phyloP scores from a whole-genome alignment of 169 alveolate species.

The Cryptosporidium sp. region DNA sequence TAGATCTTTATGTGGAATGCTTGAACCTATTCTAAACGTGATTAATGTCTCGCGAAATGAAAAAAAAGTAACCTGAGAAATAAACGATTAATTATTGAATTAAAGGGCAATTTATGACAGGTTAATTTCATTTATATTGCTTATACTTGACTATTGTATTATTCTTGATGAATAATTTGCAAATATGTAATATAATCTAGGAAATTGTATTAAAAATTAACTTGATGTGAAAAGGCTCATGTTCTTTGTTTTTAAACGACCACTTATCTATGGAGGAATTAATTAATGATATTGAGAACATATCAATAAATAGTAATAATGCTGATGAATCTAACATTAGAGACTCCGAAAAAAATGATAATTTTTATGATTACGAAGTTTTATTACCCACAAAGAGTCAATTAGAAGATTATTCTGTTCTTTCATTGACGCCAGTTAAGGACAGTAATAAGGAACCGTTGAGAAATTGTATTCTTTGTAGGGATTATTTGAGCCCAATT shows the following conservation, averaged over 20 bases:
- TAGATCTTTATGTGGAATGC: slow-evolving; percentile 7
- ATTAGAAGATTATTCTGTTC: background rate
- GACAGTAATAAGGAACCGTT: background rate
- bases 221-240: background rate
- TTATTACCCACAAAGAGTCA: background rate
- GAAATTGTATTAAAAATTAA: background rate
- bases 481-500: slow-evolving; percentile 67
- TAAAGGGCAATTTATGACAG: background rate
- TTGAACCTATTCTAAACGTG: background rate
- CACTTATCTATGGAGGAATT: slow-evolving; percentile 1
- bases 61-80: background rate
- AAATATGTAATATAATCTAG: background rate
- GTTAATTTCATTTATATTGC: background rate
- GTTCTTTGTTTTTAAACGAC: background rate
- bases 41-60: slow-evolving; percentile 2
- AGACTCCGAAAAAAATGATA: slow-evolving; percentile 10
- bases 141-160: background rate
- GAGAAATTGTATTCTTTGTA: slow-evolving; percentile 42
- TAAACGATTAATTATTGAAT: background rate
- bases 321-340: slow-evolving; percentile 16
- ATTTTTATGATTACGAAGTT: background rate
- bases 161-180: background rate
- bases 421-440: slow-evolving; percentile 21
- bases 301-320: slow-evolving; percentile 27
- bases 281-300: slow-evolving; percentile 47